These are phyloP conservation scores for Beauveria varroae DNA, from an alignment of 2,329 filamentous ascomycete genomes.

Conservation along the genomic window DNA sequence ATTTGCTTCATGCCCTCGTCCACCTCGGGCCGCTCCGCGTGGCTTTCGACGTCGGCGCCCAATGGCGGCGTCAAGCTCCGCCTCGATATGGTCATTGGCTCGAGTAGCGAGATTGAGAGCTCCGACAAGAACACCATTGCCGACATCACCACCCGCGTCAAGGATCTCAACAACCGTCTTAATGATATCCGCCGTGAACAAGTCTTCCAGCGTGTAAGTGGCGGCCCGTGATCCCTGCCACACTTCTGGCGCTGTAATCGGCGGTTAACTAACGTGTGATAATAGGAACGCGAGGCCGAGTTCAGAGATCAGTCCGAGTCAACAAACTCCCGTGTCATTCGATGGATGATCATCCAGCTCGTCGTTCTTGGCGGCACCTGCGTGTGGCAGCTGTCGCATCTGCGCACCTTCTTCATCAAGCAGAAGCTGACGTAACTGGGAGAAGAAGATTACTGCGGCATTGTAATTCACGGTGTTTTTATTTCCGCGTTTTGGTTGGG, in stretches of 20 bases:
- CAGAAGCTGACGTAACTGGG: conserved; percentile 82
- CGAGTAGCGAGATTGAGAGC: conserved; percentile 89
- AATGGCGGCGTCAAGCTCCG: conserved; percentile 76
- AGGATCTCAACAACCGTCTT: conserved; percentile 80
- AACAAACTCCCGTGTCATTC: conserved; percentile 84
- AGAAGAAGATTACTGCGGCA: neutral
- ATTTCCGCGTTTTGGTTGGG: neutral
- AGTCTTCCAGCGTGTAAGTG: conserved; percentile 81
- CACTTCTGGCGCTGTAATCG: neutral
- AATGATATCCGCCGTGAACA: conserved; percentile 89
- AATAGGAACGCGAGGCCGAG: conserved; percentile 88
- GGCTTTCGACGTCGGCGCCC: conserved; percentile 58
- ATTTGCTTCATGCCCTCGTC: conserved; percentile 89
- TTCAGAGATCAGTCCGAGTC: conserved; percentile 96
- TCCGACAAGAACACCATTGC: conserved; percentile 88
- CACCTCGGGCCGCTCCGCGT: conserved; percentile 59
- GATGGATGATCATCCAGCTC: conserved; percentile 90
- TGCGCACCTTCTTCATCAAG: conserved; percentile 98
- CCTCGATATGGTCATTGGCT: conserved; percentile 88
- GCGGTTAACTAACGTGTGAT: conserved; percentile 2
- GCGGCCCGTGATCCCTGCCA: neutral
- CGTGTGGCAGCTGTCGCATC: conserved; percentile 93
- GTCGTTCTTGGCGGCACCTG: conserved; percentile 79
- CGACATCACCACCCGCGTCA: conserved; percentile 80
- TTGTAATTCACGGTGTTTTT: conserved; percentile 2